Evolutionary conservation across 345 rosid genomes (phyloP).

Genomic region (Eutrema yunnanense): DNA sequence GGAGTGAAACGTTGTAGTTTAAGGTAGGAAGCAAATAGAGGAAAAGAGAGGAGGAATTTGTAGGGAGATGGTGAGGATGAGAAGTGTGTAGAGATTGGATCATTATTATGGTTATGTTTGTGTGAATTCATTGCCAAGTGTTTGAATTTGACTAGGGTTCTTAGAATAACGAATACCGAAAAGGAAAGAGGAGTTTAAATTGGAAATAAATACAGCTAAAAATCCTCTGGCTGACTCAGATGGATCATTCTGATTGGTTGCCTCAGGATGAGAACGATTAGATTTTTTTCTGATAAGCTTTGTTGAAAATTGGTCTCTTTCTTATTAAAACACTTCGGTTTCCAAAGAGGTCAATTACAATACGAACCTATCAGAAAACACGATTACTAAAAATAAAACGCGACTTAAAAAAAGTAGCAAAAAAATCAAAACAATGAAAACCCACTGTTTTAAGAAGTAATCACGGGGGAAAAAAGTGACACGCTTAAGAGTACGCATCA

Average conservation of each 20-base stretch:
- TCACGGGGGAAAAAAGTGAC: neutral
- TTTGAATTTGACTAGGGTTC: neutral
- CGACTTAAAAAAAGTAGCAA: neutral
- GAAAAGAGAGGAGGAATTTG: neutral
- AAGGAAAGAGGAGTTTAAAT: neutral
- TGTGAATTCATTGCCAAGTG: neutral
- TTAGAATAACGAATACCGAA: neutral
- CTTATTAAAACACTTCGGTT: neutral
- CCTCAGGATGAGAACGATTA: neutral
- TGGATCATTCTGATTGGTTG: neutral
- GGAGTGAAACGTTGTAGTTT: neutral
- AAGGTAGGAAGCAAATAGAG: neutral
- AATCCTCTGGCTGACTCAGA: slow-evolving; percentile 9
- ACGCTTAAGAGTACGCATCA: neutral
- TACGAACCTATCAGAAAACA: neutral
- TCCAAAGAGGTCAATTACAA: slow-evolving; percentile 1
- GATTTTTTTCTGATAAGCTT: neutral
- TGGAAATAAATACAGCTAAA: neutral
- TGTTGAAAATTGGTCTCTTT: neutral
- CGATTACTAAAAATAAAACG: neutral
- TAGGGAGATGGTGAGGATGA: neutral
- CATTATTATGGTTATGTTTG: neutral
- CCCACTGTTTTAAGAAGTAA: neutral
- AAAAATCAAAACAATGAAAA: neutral
- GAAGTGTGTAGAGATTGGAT: neutral